Evolutionary conservation across 768 basidiomycete species (phyloP), one percentile per base, ranked within the genome.

Genomic region (Strobilomyces confusus): DNA sequence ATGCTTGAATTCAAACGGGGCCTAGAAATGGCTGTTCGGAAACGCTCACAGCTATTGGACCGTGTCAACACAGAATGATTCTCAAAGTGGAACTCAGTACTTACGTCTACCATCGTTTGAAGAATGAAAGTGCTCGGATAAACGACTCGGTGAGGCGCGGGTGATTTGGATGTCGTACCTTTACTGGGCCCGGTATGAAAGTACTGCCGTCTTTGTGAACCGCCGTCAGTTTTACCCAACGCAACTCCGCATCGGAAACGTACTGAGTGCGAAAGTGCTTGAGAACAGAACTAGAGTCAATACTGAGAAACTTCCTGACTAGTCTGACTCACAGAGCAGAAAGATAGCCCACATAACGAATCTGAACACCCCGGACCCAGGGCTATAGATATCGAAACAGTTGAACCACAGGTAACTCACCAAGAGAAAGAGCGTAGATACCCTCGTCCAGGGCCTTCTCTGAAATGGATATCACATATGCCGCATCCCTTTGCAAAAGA

Each of bases 301-400:
- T 5, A 7, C 4, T 7, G 49, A 42, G 23, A 44, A 2, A 4
- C 8, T 5, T 25, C 23, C 49, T 19, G 14, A 17, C 9, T 3
- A 3, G n/a, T 23, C 5, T 42, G 7, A 44, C 49, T 44, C 19
- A 51, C 49, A 51, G 1, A 2, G 5, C 23, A 3, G 49, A 51
- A 25, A 51, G 23, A 11, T 15, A 51, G n/a, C 49, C 49, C 7
- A 17, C 49, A 26, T 51, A 51, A 43, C 49, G 42, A n/a, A 51
- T 44, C 49, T 51, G 19, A 38, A 11, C 6, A n/a, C 6, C 19
- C 23, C 7, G 29, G 25, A 1, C 37, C 20, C 26, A 8, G 38
- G 19, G 25, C 8, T 38, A 20, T 40, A 12, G 3, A 15, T 34
- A 6, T 5, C 23, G 25, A 26, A 26, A 9, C 13, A 36, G 4